phyloP scores from a whole-genome alignment of 176 grass and related monocot species.

The Triticum timopheevii region DNA sequence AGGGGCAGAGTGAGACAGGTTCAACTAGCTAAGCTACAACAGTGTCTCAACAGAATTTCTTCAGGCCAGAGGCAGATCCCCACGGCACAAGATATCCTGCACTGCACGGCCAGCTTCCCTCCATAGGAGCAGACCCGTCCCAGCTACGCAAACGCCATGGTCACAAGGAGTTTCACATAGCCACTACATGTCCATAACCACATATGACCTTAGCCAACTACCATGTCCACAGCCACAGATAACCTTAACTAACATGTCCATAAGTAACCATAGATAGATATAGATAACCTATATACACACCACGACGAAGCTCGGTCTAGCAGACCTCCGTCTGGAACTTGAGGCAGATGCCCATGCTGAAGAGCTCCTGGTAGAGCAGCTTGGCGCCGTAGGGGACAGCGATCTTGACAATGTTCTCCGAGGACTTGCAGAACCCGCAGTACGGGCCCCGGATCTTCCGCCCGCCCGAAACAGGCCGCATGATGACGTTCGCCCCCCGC shows the following conservation, averaged over 20 bases:
- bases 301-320: slow-evolving; percentile 2
- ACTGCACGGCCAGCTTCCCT: neutral
- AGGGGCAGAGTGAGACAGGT: neutral
- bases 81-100: neutral
- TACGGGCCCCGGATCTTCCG: slow-evolving; percentile 74
- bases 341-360: slow-evolving; percentile 92
- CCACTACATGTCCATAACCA: neutral
- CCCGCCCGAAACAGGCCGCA: slow-evolving; percentile 47
- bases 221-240: neutral
- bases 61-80: neutral
- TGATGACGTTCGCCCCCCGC: slow-evolving; percentile 71
- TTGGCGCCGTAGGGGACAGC: slow-evolving; percentile 84
- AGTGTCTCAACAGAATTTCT: slow-evolving; percentile 6
- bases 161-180: neutral
- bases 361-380: slow-evolving; percentile 91
- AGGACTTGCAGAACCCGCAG: slow-evolving; percentile 67
- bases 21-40: neutral
- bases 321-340: slow-evolving; percentile 84
- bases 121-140: neutral
- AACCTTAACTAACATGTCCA: too few species aligned
- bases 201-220: neutral
- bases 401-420: slow-evolving; percentile 71
- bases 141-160: neutral
- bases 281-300: slow-evolving; percentile 27
- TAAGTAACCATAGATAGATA: too few species aligned